phyloP scores from a whole-genome alignment of 345 rosid species.

The Diplotaxis tenuifolia region DNA sequence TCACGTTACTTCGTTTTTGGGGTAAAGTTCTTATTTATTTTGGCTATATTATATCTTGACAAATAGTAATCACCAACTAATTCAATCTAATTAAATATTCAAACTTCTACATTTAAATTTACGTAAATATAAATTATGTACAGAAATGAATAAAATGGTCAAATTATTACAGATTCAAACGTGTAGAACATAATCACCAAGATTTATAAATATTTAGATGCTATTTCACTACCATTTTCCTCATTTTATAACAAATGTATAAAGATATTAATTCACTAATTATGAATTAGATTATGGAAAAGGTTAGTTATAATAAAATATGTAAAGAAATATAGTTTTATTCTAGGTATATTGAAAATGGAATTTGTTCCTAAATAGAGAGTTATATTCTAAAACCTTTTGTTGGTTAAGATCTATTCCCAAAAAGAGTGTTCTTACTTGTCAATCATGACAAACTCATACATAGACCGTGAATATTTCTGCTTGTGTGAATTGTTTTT shows the following conservation, averaged over 20 bases:
- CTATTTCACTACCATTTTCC: too few relatives aligned
- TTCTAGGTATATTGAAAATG: neutral
- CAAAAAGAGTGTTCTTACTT: neutral
- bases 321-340: too few relatives aligned
- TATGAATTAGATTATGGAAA: too few relatives aligned
- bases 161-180: too few relatives aligned
- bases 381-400: neutral
- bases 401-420: neutral
- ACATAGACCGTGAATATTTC: neutral
- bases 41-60: neutral
- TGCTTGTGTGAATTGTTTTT: neutral
- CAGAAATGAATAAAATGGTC: too few relatives aligned
- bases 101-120: neutral
- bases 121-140: neutral
- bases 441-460: constrained; percentile 17
- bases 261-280: too few relatives aligned
- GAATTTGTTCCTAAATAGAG: neutral
- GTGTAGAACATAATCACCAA: too few relatives aligned
- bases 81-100: neutral
- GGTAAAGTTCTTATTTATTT: constrained; percentile 3
- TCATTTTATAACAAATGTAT: too few relatives aligned
- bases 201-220: too few relatives aligned
- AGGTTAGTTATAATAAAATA: too few relatives aligned
- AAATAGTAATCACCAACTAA: neutral
- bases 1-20: constrained; percentile 21